Base-by-base conservation (phyloP, 495 filamentous ascomycete species). In the Talaromyces ruber region DNA sequence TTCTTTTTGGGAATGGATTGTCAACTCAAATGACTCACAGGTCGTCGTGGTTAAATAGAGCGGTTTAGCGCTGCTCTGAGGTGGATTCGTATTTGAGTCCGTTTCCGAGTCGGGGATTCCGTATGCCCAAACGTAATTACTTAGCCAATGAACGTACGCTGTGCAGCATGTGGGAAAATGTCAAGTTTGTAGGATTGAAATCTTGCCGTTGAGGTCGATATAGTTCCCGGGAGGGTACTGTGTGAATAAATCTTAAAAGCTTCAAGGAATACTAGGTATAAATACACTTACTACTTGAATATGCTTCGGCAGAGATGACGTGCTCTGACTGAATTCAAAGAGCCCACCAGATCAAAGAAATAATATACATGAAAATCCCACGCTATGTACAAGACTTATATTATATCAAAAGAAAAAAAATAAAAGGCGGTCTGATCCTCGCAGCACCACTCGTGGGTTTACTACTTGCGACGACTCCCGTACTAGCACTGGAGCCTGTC, bases 401-500 rank as follows among this genome's bases (percentile, higher is more conserved):
- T 57, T 25, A 59, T 4, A 26, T 59, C n/a, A 59, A 18, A 59
- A 59, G 30, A 59, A 14, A 11, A n/a, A 18, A n/a, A 1, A 28
- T 18, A 51, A 67, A 65, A 14, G 47, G 59, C 14, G 43, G 57
- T 45, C 57, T 67, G 52, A 69, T 64, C 58, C 57, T 67, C 25
- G 62, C 64, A 59, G 65, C 67, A 22, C 65, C 65, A 60, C 67
- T 67, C 22, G 65, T 67, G 7, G 65, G 65, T 26, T 59, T 67
- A 50, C 57, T 59, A 24, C 26, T 45, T 25, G 57, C 30, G 5
- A 29, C 32, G 14, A 29, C 25, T 14, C 26, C 34, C 9, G 57
- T 45, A 29, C 21, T 47, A 5, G 32, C 30, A 6, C 24, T 9
- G 6, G 30, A 22, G 14, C 55, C 55, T 34, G 29, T 39, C 21